Evolutionary conservation across 768 basidiomycete species (phyloP).

Genomic region (Neoboletus brunneissimus): DNA sequence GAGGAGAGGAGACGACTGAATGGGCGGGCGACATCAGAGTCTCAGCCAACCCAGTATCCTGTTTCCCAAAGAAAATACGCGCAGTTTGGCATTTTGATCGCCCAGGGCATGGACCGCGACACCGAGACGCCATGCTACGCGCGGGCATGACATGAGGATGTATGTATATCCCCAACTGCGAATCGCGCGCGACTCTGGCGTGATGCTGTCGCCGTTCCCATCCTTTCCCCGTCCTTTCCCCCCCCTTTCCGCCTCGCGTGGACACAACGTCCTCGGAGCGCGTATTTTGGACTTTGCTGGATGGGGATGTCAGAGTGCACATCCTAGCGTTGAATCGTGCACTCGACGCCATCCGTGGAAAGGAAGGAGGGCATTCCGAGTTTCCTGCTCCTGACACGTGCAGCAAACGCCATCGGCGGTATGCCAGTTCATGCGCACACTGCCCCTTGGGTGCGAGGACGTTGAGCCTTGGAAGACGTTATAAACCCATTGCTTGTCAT

Average conservation of each 20-base stretch:
- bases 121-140: not conserved
- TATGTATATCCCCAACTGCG: not conserved
- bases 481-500: not conserved
- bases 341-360: not conserved
- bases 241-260: not conserved
- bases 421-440: not conserved
- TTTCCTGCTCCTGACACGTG: conserved; percentile 8
- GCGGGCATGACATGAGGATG: not conserved
- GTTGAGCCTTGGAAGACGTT: not conserved
- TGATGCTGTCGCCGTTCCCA: not conserved
- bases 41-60: not conserved
- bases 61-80: not conserved
- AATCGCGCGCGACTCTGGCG: conserved; percentile 13
- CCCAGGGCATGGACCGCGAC: not conserved
- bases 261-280: not conserved
- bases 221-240: not conserved
- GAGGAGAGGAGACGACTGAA: not conserved
- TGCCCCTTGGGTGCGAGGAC: not conserved
- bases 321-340: not conserved
- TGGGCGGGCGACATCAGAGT: not conserved
- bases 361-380: conserved; percentile 8
- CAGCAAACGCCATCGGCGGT: conserved; percentile 8
- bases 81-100: not conserved
- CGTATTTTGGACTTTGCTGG: not conserved
- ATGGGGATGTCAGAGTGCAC: not conserved